phyloP scores from a whole-genome alignment of 2,329 filamentous ascomycete genomes.

The Aspergillus thermomutatus region DNA sequence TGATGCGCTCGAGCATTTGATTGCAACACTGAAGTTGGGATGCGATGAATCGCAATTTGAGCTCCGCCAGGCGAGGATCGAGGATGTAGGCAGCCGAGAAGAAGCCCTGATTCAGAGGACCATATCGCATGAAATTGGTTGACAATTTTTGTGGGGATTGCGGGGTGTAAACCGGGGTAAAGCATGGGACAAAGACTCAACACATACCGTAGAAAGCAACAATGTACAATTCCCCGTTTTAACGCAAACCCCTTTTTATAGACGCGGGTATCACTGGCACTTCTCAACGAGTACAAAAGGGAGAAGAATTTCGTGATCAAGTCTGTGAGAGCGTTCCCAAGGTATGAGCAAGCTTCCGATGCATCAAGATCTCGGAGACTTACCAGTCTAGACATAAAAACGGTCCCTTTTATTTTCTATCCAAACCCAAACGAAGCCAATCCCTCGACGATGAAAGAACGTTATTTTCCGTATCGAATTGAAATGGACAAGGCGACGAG shows the following conservation, averaged over 20 bases:
- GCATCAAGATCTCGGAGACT: constrained; percentile 16
- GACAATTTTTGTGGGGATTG: neutral
- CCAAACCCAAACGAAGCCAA: constrained; percentile 23
- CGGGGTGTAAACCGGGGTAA: neutral
- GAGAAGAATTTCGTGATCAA: constrained; percentile 26
- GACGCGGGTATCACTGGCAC: constrained; percentile 11
- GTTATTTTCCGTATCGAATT: constrained; percentile 7
- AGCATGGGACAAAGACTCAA: neutral
- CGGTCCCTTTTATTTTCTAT: constrained; percentile 25
- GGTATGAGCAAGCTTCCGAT: constrained; percentile 9
- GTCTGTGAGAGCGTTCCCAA: constrained; percentile 16
- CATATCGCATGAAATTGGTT: neutral
- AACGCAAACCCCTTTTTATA: constrained; percentile 11
- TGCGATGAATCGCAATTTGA: neutral
- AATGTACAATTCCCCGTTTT: constrained; percentile 12
- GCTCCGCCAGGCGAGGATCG: neutral
- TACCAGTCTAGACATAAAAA: constrained; percentile 30
- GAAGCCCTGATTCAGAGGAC: neutral
- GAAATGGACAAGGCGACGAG: constrained; percentile 4
- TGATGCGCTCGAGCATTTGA: neutral
- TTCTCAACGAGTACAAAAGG: constrained; percentile 13
- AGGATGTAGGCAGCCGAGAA: neutral
- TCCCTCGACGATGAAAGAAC: constrained; percentile 21
- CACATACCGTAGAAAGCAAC: constrained; percentile 16
- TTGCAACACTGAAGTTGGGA: neutral